Base-by-base conservation (phyloP, 306 rosid species). In the Trifolium dubium region DNA sequence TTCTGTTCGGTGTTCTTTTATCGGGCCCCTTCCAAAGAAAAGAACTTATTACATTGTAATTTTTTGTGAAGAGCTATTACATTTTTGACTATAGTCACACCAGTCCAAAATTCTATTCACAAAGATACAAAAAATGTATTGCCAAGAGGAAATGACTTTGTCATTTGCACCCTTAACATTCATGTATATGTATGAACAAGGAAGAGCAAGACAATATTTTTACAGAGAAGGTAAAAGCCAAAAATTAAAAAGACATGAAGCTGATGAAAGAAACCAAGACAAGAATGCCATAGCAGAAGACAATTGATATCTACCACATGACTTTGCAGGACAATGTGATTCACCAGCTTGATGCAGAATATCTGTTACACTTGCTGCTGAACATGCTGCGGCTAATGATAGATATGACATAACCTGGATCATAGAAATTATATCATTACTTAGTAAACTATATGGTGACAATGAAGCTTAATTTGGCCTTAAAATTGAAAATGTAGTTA, bases 271-370 rank as follows among this genome's bases (percentile, higher is more conserved):
- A 74, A 90, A 89, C 98, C 98, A 92, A 64, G 96, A 89, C 65
- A 90, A 88, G 85, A 90, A 90, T 41, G 98, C 95, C 98, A 92
- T 90, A 50, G 88, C 85, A 47, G 96, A 90, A 28, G 98, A 92
- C 58, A 92, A 77, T 62, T 85, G 97, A 74, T 83, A 89, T 90
- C 97, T 86, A 28, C 82, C 81, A 43, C 98, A 92, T 61, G 85
- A 51, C 82, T 77, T 89, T 41, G 69, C 68, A 0, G 84, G 84
- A 83, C 96, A 92, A 80, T 30, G 83, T 58, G 84, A 43, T 59
- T 23, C 31, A 46, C 76, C 86, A 0, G 81, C 85, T 41, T 73
- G 73, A 55, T 73, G 77, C 56, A 92, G 83, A 61, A 90, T 28
- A 73, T 86, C 83, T 3, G 90, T 71, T 12, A 88, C 89, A 63